A percentile compares a stretch with the other conserved stretches of the same genome.
These are phyloP conservation scores for Abelmoschus esculentus DNA, from an alignment of 345 rosid genomes.

Conservation along the genomic window DNA sequence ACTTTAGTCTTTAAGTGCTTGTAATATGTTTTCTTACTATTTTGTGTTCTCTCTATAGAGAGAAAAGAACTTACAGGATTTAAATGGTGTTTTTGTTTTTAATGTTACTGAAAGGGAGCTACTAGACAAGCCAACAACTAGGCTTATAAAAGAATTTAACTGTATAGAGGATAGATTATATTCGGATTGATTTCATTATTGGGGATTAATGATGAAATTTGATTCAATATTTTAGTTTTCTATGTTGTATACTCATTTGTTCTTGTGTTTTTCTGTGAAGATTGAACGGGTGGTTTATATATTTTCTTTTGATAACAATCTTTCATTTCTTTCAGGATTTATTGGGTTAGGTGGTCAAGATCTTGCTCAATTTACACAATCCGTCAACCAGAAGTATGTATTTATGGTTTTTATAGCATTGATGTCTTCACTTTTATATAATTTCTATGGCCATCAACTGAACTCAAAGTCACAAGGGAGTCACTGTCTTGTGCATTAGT, in stretches of 20 bases:
- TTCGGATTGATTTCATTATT: neutral
- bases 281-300: slow-evolving; percentile 6
- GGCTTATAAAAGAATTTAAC: slow-evolving; percentile 72
- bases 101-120: slow-evolving; percentile 68
- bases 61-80: slow-evolving; percentile 80
- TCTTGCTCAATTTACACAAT: slow-evolving; percentile 48
- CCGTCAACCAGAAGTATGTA: slow-evolving; percentile 59
- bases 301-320: neutral
- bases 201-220: neutral
- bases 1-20: neutral
- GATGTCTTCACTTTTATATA: neutral
- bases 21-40: neutral
- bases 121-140: slow-evolving; percentile 82
- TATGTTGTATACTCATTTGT: slow-evolving; percentile 46
- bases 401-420: neutral
- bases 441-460: neutral
- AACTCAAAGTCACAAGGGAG: neutral
- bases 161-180: slow-evolving; percentile 50
- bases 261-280: slow-evolving; percentile 12
- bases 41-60: slow-evolving; percentile 39
- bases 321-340: slow-evolving; percentile 49
- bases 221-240: slow-evolving; percentile 53
- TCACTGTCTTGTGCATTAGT: neutral
- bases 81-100: slow-evolving; percentile 66
- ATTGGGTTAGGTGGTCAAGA: slow-evolving; percentile 65